phyloP scores from a whole-genome alignment of 306 rosid species.

The Betula pendula region DNA sequence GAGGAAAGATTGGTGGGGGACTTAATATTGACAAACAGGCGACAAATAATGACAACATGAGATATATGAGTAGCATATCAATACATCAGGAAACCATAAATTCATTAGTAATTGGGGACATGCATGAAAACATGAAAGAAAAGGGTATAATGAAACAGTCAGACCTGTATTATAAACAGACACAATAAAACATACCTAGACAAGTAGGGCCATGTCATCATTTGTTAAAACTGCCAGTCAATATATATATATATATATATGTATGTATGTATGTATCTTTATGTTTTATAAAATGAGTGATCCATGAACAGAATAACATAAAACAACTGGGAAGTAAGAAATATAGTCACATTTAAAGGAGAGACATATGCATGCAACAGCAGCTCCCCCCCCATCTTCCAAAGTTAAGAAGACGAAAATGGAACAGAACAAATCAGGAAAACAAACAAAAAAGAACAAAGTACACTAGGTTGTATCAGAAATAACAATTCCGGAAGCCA shows the following conservation, averaged over 20 bases:
- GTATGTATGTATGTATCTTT: not conserved
- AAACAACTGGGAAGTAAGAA: too few species aligned
- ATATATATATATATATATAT: not conserved
- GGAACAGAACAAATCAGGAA: too few species aligned
- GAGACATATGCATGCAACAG: too few species aligned
- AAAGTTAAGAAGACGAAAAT: too few species aligned
- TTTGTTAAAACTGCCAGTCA: not conserved
- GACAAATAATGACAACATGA: not conserved
- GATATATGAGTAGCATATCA: not conserved
- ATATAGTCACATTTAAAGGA: too few species aligned
- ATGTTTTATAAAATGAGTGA: not conserved
- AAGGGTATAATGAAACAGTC: not conserved
- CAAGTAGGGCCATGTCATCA: not conserved
- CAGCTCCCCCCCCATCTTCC: too few species aligned
- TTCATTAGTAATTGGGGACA: constrained; percentile 5
- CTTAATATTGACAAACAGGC: not conserved
- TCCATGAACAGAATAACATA: too few species aligned
- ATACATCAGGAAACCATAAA: not conserved
- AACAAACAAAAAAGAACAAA: too few species aligned
- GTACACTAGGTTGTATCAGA: not conserved
- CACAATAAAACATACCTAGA: not conserved
- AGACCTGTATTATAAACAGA: not conserved
- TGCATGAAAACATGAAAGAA: constrained; percentile 15
- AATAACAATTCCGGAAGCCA: constrained; percentile 8
- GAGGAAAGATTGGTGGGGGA: constrained; percentile 2